phyloP scores from a whole-genome alignment of 106 monocot genomes.

The Platanthera guangdongensis region DNA sequence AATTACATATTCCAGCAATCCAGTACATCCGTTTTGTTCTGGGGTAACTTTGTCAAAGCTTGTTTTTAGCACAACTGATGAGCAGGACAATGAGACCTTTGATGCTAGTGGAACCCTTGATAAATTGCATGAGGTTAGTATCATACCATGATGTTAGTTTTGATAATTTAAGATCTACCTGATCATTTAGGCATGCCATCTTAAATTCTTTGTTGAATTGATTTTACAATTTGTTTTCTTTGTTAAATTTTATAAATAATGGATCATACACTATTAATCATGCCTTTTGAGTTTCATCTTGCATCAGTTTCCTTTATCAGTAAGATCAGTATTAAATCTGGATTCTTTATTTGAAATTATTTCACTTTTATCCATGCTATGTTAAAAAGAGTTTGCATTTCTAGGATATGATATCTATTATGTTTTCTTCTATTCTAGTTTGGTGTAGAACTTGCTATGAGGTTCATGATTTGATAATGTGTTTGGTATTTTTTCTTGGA shows the following conservation, averaged over 20 bases:
- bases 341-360: too few species aligned
- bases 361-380: too few species aligned
- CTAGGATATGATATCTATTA: neutral
- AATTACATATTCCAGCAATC: slow-evolving; percentile 43
- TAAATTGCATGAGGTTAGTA: slow-evolving; percentile 75
- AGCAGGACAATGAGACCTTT: slow-evolving; percentile 92
- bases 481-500: neutral
- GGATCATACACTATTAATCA: neutral
- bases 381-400: too few species aligned
- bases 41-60: slow-evolving; percentile 74
- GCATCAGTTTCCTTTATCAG: neutral
- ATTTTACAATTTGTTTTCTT: neutral
- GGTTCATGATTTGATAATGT: neutral
- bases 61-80: slow-evolving; percentile 91
- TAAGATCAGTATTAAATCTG: neutral
- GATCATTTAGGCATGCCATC: neutral
- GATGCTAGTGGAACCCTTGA: slow-evolving; percentile 95
- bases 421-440: neutral
- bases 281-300: neutral
- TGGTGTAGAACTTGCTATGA: neutral
- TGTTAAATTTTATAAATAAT: neutral
- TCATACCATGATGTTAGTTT: neutral
- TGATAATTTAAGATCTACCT: neutral
- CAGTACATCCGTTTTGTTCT: slow-evolving; percentile 29
- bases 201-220: neutral